A percentile compares a stretch with the other conserved stretches of the same genome.
phyloP scores from a whole-genome alignment of 1,284 basidiomycete genomes.

The Marasmius fiardii region DNA sequence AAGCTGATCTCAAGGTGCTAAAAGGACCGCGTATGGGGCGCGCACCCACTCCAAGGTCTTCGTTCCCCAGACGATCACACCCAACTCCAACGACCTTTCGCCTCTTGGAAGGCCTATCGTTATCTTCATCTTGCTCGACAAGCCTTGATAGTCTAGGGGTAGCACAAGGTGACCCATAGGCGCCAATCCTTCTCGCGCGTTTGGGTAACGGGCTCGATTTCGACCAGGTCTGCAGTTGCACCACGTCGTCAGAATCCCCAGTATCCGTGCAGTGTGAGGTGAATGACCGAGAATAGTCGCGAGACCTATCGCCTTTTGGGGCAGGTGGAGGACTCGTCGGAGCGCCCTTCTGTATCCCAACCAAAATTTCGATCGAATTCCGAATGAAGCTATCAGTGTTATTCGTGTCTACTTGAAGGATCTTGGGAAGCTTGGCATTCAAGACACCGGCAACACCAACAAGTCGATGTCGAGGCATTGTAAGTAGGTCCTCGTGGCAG shows the following conservation, averaged over 20 bases:
- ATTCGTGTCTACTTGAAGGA: conserved; percentile 40
- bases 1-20: neutral
- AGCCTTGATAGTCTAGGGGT: neutral
- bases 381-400: conserved; percentile 38
- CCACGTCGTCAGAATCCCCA: neutral
- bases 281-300: neutral
- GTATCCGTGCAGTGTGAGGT: neutral
- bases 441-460: conserved; percentile 40
- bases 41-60: neutral
- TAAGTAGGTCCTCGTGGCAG: conserved; percentile 58
- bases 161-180: neutral
- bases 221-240: neutral
- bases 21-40: neutral
- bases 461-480: conserved; percentile 47
- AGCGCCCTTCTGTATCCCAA: conserved; percentile 38
- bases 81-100: neutral
- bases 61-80: neutral
- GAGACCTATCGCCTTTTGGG: conserved; percentile 17
- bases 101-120: neutral
- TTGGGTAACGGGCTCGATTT: neutral
- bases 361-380: conserved; percentile 44
- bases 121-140: neutral
- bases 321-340: conserved; percentile 22
- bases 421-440: conserved; percentile 45
- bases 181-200: neutral